phyloP scores from a whole-genome alignment of 2,329 filamentous ascomycete species.

The Apiospora arundinis region DNA sequence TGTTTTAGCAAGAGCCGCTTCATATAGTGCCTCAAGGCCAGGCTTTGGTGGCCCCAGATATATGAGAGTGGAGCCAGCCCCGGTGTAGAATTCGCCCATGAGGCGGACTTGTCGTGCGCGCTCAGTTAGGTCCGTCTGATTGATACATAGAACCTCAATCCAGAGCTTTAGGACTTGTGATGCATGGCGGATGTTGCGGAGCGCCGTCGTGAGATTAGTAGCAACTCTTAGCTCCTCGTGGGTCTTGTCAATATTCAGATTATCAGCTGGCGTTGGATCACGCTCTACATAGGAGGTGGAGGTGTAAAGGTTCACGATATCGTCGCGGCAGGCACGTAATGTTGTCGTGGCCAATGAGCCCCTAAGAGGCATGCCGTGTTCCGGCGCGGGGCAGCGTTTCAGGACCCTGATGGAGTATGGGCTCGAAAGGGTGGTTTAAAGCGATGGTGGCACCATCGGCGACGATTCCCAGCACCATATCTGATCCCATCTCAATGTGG shows the following conservation, averaged over 20 bases:
- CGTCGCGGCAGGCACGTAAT: not conserved
- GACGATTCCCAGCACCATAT: too few relatives aligned
- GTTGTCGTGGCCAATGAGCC: not conserved
- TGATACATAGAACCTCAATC: not conserved
- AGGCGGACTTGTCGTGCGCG: not conserved
- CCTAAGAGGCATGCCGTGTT: not conserved
- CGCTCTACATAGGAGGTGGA: not conserved
- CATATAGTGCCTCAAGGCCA: too few relatives aligned
- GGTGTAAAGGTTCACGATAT: not conserved
- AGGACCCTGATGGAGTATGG: not conserved
- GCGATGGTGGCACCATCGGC: not conserved
- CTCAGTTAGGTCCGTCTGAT: not conserved
- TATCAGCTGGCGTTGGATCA: not conserved
- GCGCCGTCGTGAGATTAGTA: not conserved
- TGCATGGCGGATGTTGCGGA: not conserved
- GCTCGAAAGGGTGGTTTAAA: not conserved
- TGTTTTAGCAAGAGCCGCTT: too few relatives aligned
- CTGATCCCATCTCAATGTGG: too few relatives aligned
- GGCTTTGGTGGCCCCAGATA: not conserved
- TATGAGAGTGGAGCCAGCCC: not conserved
- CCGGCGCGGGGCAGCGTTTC: not conserved
- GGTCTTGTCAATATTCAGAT: not conserved
- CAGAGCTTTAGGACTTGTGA: not conserved
- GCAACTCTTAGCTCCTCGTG: not conserved
- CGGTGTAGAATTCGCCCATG: not conserved